A percentile compares a stretch with the other conserved stretches of the same genome.
Conservation (phyloP, 108 stramenopile species). For the Nitzschia sp. region DNA sequence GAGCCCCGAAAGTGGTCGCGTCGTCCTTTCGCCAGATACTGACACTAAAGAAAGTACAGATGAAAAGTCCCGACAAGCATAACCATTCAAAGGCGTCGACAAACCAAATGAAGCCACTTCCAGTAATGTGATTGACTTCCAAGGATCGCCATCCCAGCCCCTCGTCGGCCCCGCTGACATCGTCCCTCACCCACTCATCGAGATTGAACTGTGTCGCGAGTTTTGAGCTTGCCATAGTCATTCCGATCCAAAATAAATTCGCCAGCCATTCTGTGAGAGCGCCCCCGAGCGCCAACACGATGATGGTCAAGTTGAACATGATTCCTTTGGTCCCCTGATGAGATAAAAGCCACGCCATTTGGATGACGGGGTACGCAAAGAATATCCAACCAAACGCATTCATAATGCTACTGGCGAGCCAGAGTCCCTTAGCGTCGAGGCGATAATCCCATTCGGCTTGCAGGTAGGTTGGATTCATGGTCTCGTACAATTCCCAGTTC, state of each 20-base stretch:
- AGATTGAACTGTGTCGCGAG: constrained; percentile 61
- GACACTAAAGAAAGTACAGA: constrained; percentile 22
- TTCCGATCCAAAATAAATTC: constrained; percentile 53
- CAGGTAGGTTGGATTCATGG: constrained; percentile 63
- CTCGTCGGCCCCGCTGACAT: constrained; percentile 23
- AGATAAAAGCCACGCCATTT: constrained; percentile 66
- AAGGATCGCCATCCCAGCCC: constrained; percentile 71
- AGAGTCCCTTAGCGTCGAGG: constrained; percentile 7
- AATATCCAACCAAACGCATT: constrained; percentile 63
- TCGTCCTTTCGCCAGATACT: constrained; percentile 17
- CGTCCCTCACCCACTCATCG: constrained; percentile 45
- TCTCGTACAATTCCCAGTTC: constrained; percentile 32
- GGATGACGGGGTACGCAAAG: constrained; percentile 59
- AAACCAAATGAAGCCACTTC: constrained; percentile 24
- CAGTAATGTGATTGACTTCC: constrained; percentile 53
- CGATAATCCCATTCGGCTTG: constrained; percentile 57
- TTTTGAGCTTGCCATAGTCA: constrained; percentile 34
- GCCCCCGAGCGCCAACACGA: constrained; percentile 53
- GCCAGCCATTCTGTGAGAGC: constrained; percentile 57
- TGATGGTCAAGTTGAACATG: constrained; percentile 52
- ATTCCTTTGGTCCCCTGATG: constrained; percentile 43
- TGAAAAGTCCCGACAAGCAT: constrained; percentile 19
- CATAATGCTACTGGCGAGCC: constrained; percentile 19
- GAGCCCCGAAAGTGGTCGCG: constrained; percentile 18
- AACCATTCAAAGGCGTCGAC: constrained; percentile 40